Evolutionary conservation across 192 early-diverging fungal genomes (phyloP).

Genomic region (Coemansia umbellata): DNA sequence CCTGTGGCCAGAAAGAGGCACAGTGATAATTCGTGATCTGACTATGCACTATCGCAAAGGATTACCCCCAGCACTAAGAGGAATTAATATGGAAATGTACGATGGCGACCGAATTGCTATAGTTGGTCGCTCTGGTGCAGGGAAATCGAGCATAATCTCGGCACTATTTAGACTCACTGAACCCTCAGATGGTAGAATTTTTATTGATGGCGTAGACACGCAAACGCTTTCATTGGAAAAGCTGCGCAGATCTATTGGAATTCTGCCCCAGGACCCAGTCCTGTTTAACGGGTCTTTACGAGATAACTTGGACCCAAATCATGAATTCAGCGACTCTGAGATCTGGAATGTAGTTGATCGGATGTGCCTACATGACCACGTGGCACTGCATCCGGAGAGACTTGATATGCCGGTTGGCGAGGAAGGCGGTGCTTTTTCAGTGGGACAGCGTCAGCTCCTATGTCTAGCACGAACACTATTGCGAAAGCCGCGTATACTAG

Average conservation of each 20-base stretch:
- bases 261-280: conserved; percentile 74
- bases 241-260: conserved; percentile 59
- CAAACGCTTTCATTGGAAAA: conserved; percentile 53
- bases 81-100: conserved; percentile 59
- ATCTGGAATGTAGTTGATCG: conserved; percentile 66
- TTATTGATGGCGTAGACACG: conserved; percentile 66
- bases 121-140: conserved; percentile 83
- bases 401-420: conserved; percentile 50
- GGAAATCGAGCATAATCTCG: conserved; percentile 63
- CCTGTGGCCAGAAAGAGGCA: conserved; percentile 35
- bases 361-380: conserved; percentile 27
- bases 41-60: conserved; percentile 32
- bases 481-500: conserved; percentile 63
- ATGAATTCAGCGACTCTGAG: conserved; percentile 57
- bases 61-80: conserved; percentile 25
- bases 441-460: conserved; percentile 73
- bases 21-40: conserved; percentile 32
- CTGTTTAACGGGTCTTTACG: conserved; percentile 68
- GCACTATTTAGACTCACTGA: conserved; percentile 74
- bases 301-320: conserved; percentile 69
- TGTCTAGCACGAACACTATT: conserved; percentile 63
- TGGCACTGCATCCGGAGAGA: conserved; percentile 9
- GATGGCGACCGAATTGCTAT: conserved; percentile 73
- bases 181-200: conserved; percentile 53
- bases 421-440: conserved; percentile 68